Evolutionary conservation across 805 yeast species (phyloP).

Genomic region (Metschnikowia drakensbergensis): DNA sequence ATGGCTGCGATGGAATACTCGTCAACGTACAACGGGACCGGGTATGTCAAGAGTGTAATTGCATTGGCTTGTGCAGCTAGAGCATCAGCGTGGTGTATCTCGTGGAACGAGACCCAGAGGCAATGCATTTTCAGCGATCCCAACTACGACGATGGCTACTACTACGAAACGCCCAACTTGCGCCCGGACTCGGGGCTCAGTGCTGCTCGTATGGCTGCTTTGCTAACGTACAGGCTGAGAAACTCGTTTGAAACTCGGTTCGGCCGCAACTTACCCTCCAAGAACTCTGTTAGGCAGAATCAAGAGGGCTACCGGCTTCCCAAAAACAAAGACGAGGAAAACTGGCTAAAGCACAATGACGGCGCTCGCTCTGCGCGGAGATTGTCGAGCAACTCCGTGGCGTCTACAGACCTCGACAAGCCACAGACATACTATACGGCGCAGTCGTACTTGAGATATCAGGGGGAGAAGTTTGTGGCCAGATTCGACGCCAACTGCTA

Average conservation of each 20-base stretch:
- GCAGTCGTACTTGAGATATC: slow-evolving; percentile 90
- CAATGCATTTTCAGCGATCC: slow-evolving; percentile 96
- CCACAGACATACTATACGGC: slow-evolving; percentile 82
- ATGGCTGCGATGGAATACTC: slow-evolving; percentile 92
- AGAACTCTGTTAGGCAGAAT: slow-evolving; percentile 6
- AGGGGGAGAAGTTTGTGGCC: slow-evolving; percentile 83
- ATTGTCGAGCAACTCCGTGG: slow-evolving; percentile 10
- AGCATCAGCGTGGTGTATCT: slow-evolving; percentile 97
- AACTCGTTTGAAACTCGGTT: slow-evolving; percentile 88
- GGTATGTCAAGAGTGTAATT: slow-evolving; percentile 66
- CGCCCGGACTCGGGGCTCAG: slow-evolving; percentile 85
- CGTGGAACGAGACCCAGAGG: slow-evolving; percentile 98
- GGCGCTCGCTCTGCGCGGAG: slow-evolving; percentile 46
- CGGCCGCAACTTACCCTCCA: slow-evolving; percentile 60
- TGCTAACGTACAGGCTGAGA: slow-evolving; percentile 87
- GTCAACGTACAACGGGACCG: slow-evolving; percentile 52
- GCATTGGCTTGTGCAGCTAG: slow-evolving; percentile 93
- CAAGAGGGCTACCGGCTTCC: slow-evolving; percentile 37
- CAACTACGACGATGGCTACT: slow-evolving; percentile 83
- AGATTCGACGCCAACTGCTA: slow-evolving; percentile 97
- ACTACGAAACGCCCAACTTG: slow-evolving; percentile 50
- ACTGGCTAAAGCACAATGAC: slow-evolving; percentile 85
- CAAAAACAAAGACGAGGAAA: slow-evolving; percentile 57
- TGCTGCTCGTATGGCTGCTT: slow-evolving; percentile 97
- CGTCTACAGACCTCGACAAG: slow-evolving; percentile 16